phyloP scores from a whole-genome alignment of 2,329 filamentous ascomycete species.

The Penicillium sp. region DNA sequence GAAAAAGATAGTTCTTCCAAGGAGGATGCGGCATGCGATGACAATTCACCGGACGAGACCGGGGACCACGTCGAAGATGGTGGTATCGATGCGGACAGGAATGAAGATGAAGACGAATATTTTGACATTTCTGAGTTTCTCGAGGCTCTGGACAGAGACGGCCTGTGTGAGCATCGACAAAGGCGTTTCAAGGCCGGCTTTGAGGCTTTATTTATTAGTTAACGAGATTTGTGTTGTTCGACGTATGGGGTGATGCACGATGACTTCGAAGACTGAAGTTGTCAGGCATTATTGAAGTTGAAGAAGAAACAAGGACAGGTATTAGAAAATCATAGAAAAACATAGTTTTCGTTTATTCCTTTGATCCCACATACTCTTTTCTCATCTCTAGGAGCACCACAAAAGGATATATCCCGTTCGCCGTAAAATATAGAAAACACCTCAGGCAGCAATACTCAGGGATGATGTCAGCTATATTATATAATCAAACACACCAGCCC shows the following conservation, averaged over 20 bases:
- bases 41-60: background rate
- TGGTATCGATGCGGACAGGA: background rate
- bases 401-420: background rate
- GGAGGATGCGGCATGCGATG: background rate
- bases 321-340: background rate
- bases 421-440: background rate
- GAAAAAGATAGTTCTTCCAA: background rate
- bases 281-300: background rate
- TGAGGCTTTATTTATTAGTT: background rate
- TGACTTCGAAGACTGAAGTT: background rate
- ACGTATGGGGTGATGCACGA: background rate
- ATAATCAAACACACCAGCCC: background rate
- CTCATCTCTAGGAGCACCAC: background rate
- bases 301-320: background rate
- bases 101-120: background rate
- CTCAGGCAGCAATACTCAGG: background rate
- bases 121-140: background rate
- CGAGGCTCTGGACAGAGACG: background rate
- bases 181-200: background rate
- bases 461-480: constrained; percentile 1
- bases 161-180: background rate
- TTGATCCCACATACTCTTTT: background rate
- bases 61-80: background rate
- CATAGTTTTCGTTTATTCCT: background rate
- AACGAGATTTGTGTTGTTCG: background rate